These are phyloP conservation scores for Urtica urens DNA, from an alignment of 306 rosid species.

Conservation along the genomic window DNA sequence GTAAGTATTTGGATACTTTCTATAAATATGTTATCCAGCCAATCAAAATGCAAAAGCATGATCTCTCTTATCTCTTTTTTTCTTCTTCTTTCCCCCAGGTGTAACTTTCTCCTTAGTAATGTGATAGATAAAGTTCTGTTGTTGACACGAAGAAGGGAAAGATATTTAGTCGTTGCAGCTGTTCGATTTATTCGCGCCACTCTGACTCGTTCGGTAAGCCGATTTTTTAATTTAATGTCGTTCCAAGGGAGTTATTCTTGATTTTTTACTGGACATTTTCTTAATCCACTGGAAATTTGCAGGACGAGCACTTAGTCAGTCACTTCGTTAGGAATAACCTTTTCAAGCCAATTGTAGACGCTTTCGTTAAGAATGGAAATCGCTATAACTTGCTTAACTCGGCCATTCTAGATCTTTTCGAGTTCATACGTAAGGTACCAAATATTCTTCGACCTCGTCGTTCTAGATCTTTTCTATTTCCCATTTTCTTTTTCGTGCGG, in stretches of 20 bases:
- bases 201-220: slow-evolving; percentile 72
- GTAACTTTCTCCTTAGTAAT: slow-evolving; percentile 61
- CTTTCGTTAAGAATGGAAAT: slow-evolving; percentile 72
- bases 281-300: slow-evolving; percentile 29
- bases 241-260: not conserved
- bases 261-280: not conserved
- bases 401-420: slow-evolving; percentile 81
- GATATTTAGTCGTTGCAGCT: slow-evolving; percentile 78
- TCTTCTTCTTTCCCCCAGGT: slow-evolving; percentile 31
- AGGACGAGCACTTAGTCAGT: slow-evolving; percentile 81
- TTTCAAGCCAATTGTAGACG: slow-evolving; percentile 73
- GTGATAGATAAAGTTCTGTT: slow-evolving; percentile 65
- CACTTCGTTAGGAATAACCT: slow-evolving; percentile 68
- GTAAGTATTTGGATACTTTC: slow-evolving; percentile 38
- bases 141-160: slow-evolving; percentile 66
- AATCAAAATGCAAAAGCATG: no score
- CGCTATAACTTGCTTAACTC: slow-evolving; percentile 95
- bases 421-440: slow-evolving; percentile 66
- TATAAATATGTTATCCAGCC: no score
- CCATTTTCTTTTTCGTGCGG: slow-evolving; percentile 4
- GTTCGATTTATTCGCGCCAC: slow-evolving; percentile 85
- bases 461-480: slow-evolving; percentile 9
- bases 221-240: not conserved
- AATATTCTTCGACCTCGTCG: no score
- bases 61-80: slow-evolving; percentile 11